Evolutionary conservation across 257 asterid genomes (phyloP), one percentile per base, ranked within the genome.

Genomic region (Nicotiana otophora): DNA sequence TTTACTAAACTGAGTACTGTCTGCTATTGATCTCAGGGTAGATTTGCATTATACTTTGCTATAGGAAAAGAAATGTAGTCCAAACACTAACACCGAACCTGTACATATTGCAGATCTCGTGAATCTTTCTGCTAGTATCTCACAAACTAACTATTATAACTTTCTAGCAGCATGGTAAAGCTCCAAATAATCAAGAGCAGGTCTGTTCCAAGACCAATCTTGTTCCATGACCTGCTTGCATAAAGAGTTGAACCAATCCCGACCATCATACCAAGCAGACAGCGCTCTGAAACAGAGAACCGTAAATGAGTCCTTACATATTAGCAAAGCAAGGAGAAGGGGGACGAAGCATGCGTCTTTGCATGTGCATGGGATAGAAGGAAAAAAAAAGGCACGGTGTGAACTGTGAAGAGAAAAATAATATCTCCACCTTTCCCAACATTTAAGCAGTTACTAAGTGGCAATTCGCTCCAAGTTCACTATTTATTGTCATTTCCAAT

Each of bases 191-290:
- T 93, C 98, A n/a, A 96, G 97, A 80, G 99, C 98, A 62, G 99
- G 99, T 23, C 98, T 92, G 77, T 96, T 96, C 98, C 98, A 96
- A 1, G 99, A 93, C 98, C 99, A 96, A 72, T 96, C 99, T 86
- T 96, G 99, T 91, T 94, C 98, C 98, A 96, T 96, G 53, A 94
- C 98, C 28, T 90, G 87, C 82, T 90, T 93, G 91, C 98, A 93
- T 80, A 96, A 81, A 1, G 94, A 82, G 83, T 93, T 83, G 87
- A 94, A 93, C 98, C 97, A 96, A 54, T 92, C 98, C 87, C 96
- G 94, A 64, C 91, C 87, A 30, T 94, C 95, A 23, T 90, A 90
- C 97, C 99, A 94, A 84, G 93, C 92, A 46, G 97, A 81, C 78
- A 96, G 78, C 75, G 99, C 98, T 84, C 99, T 96, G 88, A 78